These are phyloP conservation scores for Russula abietina DNA, from an alignment of 768 basidiomycete species.

Conservation along the genomic window DNA sequence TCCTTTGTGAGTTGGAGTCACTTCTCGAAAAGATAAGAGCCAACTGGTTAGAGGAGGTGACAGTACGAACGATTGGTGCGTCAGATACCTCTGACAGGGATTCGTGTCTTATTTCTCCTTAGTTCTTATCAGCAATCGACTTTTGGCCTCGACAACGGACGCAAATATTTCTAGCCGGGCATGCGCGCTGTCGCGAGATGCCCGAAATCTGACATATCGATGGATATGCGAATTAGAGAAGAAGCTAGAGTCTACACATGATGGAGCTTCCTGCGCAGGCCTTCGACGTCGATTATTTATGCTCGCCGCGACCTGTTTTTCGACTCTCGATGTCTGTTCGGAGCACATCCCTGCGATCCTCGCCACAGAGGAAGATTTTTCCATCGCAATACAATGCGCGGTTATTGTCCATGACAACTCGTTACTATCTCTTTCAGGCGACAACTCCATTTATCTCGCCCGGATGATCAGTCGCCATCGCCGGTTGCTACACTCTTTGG, in stretches of 20 bases:
- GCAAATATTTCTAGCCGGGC: neutral
- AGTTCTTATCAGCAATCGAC: slow-evolving; percentile 11
- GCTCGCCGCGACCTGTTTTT: slow-evolving; percentile 12
- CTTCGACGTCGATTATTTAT: slow-evolving; percentile 8
- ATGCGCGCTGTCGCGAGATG: slow-evolving; percentile 5
- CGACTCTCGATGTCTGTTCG: slow-evolving; percentile 11
- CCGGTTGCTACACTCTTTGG: slow-evolving; percentile 3
- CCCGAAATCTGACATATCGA: slow-evolving; percentile 2
- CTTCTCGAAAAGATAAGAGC: slow-evolving; percentile 34
- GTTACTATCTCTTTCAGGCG: neutral
- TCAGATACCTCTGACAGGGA: no score
- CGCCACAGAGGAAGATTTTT: slow-evolving; percentile 1
- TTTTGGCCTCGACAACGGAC: slow-evolving; percentile 7
- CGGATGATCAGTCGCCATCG: slow-evolving; percentile 8
- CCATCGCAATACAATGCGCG: slow-evolving; percentile 13
- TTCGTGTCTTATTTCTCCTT: neutral
- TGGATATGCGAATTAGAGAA: slow-evolving; percentile 2
- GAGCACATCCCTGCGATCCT: neutral
- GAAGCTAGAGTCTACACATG: slow-evolving; percentile 6
- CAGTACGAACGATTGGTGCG: slow-evolving; percentile 15
- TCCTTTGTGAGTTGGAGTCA: slow-evolving; percentile 35
- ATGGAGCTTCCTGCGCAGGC: neutral
- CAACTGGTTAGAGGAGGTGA: slow-evolving; percentile 36
- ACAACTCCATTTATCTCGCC: neutral
- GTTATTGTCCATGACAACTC: slow-evolving; percentile 14